Evolutionary conservation across 1,284 basidiomycete genomes (phyloP).

Genomic region (Mixia osmundae): DNA sequence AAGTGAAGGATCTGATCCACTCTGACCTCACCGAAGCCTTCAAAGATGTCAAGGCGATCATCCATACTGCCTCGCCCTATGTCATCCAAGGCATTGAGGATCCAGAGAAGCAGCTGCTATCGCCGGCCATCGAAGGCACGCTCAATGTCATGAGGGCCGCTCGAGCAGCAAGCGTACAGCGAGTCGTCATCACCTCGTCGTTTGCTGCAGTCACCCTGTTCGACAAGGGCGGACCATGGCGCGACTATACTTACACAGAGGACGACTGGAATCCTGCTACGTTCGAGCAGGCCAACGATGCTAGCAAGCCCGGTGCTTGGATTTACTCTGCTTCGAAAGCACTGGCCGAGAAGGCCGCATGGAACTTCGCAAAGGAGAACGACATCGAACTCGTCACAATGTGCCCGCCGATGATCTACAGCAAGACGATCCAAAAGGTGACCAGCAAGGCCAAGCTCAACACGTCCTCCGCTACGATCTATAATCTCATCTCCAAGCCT

Average conservation of each 20-base stretch:
- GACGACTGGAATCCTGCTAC: conserved; percentile 22
- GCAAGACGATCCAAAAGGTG: conserved; percentile 10
- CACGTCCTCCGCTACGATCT: conserved; percentile 12
- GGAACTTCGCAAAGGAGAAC: conserved; percentile 14
- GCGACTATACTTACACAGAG: conserved; percentile 16
- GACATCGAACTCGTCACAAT: conserved; percentile 8
- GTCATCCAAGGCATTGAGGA: conserved; percentile 14
- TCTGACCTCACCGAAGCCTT: conserved; percentile 20
- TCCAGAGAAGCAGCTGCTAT: conserved; percentile 20
- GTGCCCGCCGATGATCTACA: conserved; percentile 16
- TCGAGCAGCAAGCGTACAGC: conserved; percentile 15
- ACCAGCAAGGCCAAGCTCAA: conserved; percentile 9
- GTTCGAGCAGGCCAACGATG: conserved; percentile 14
- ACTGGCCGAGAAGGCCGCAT: conserved; percentile 20
- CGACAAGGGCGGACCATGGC: conserved; percentile 7
- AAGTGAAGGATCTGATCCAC: conserved; percentile 20
- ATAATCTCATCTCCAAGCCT: conserved; percentile 14
- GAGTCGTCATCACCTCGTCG: conserved; percentile 21
- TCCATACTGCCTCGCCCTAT: conserved; percentile 14
- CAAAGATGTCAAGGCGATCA: conserved; percentile 13
- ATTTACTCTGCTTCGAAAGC: conserved; percentile 21
- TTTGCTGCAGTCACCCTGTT: conserved; percentile 21
- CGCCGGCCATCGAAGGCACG: conserved; percentile 22
- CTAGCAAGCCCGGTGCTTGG: conserved; percentile 12
- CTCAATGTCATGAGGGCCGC: conserved; percentile 16